A percentile compares a stretch with the other conserved stretches of the same genome.
These are phyloP conservation scores for Cyclocybe cylindracea DNA, from an alignment of 768 basidiomycete genomes.

Conservation along the genomic window DNA sequence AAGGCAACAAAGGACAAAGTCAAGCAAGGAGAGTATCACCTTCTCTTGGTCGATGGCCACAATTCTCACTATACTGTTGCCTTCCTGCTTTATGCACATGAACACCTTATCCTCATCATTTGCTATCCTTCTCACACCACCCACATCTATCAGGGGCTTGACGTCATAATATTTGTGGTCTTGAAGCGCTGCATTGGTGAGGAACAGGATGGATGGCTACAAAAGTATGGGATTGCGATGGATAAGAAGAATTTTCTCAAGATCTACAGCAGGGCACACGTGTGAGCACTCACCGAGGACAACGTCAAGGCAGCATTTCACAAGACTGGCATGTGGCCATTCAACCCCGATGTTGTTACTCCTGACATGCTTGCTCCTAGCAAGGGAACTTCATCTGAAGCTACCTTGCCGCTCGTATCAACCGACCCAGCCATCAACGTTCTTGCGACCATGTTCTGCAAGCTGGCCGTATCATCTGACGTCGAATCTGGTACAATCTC, in stretches of 20 bases:
- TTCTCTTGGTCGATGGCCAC: slow-evolving; percentile 50
- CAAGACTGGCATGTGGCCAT: slow-evolving; percentile 22
- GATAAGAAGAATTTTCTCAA: slow-evolving; percentile 37
- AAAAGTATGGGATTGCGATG: slow-evolving; percentile 19
- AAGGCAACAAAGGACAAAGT: slow-evolving; percentile 36
- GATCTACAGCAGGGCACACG: slow-evolving; percentile 34
- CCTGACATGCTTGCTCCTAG: slow-evolving; percentile 24
- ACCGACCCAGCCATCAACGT: slow-evolving; percentile 19
- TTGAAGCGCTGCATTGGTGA: slow-evolving; percentile 28
- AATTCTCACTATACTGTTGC: slow-evolving; percentile 38
- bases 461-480: slow-evolving; percentile 2
- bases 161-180: slow-evolving; percentile 30
- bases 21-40: slow-evolving; percentile 14
- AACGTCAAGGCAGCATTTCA: slow-evolving; percentile 30
- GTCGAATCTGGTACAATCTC: not conserved
- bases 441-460: slow-evolving; percentile 15
- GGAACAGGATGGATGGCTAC: slow-evolving; percentile 13
- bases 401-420: slow-evolving; percentile 18
- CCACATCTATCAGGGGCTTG: slow-evolving; percentile 46
- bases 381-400: slow-evolving; percentile 17
- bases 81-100: slow-evolving; percentile 38
- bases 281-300: slow-evolving; percentile 25
- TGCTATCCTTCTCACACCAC: too few relatives aligned
- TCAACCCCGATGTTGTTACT: slow-evolving; percentile 20
- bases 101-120: slow-evolving; percentile 38